These are phyloP conservation scores for Torulaspora delbrueckii DNA, from an alignment of 805 yeast species.

Conservation along the genomic window DNA sequence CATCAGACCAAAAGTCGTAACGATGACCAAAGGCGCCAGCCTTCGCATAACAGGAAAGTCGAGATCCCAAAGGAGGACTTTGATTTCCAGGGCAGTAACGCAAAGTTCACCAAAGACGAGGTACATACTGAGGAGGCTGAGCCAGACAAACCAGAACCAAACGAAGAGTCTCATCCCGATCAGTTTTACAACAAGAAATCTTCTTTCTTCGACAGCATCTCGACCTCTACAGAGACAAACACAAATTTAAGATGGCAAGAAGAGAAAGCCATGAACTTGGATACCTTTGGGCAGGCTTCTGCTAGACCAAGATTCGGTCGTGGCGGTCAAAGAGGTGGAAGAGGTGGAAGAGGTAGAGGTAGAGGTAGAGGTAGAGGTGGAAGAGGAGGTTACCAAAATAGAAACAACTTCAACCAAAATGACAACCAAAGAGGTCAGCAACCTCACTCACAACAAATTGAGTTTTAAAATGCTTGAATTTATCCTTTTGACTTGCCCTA, in stretches of 20 bases:
- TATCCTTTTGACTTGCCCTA: neutral
- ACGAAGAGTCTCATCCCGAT: constrained; percentile 15
- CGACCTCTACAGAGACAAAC: constrained; percentile 55
- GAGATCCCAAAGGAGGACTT: constrained; percentile 55
- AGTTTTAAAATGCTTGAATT: constrained; percentile 4
- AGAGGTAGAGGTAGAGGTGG: constrained; percentile 38
- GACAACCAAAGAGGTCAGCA: constrained; percentile 10
- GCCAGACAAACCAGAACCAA: constrained; percentile 5
- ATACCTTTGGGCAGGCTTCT: constrained; percentile 76
- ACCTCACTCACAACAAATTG: constrained; percentile 13
- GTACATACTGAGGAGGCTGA: constrained; percentile 17
- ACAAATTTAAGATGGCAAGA: constrained; percentile 59
- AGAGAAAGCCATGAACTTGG: constrained; percentile 68
- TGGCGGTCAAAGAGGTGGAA: constrained; percentile 44
- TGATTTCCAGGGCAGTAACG: constrained; percentile 71
- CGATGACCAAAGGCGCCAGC: constrained; percentile 7
- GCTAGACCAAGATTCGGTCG: constrained; percentile 42
- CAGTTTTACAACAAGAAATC: constrained; percentile 68
- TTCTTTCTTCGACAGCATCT: constrained; percentile 84
- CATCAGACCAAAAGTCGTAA: constrained; percentile 4
- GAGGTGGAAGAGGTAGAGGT: constrained; percentile 48
- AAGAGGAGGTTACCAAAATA: constrained; percentile 26
- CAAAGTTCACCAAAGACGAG: constrained; percentile 56
- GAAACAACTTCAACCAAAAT: constrained; percentile 21
- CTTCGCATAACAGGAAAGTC: constrained; percentile 16